Evolutionary conservation across 1,139 yeast species (phyloP).

Genomic region (Geotrichum australiense): DNA sequence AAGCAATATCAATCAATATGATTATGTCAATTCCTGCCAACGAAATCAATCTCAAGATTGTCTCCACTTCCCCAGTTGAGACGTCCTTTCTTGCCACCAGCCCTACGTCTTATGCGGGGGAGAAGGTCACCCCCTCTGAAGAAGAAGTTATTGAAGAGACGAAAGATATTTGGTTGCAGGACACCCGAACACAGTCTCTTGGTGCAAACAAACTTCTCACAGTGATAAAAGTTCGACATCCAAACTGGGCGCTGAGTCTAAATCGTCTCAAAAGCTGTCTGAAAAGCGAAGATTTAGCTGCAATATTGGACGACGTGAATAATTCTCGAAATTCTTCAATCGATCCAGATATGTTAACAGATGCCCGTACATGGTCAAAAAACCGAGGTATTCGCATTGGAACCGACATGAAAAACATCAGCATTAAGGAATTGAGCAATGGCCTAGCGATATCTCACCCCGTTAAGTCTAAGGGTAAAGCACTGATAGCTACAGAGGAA

Average conservation of each 20-base stretch:
- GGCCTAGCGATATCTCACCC: too few relatives aligned
- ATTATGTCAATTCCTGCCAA: slow-evolving; percentile 2
- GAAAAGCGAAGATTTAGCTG: slow-evolving; percentile 7
- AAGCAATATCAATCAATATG: background rate
- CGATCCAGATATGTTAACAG: too few relatives aligned
- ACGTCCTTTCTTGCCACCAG: background rate
- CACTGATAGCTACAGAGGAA: slow-evolving; percentile 35
- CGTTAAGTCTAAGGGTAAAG: slow-evolving; percentile 34
- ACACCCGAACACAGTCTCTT: slow-evolving; percentile 54
- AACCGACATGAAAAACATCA: too few relatives aligned
- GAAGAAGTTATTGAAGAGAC: slow-evolving; percentile 58
- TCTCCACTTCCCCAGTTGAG: background rate
- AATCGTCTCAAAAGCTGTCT: slow-evolving; percentile 12
- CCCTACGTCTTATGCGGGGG: background rate
- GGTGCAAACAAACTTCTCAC: slow-evolving; percentile 51
- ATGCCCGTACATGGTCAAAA: slow-evolving; percentile 48
- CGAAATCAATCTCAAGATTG: slow-evolving; percentile 9
- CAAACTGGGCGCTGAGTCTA: slow-evolving; percentile 10
- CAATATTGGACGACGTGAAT: too few relatives aligned
- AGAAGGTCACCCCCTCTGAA: slow-evolving; percentile 45
- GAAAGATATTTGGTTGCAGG: slow-evolving; percentile 59
- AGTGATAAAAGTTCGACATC: slow-evolving; percentile 31
- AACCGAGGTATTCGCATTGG: slow-evolving; percentile 29
- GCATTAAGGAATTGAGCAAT: too few relatives aligned
- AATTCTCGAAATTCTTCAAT: too few relatives aligned